Base-by-base conservation (phyloP, 805 yeast species). In the Torulaspora franciscae region DNA sequence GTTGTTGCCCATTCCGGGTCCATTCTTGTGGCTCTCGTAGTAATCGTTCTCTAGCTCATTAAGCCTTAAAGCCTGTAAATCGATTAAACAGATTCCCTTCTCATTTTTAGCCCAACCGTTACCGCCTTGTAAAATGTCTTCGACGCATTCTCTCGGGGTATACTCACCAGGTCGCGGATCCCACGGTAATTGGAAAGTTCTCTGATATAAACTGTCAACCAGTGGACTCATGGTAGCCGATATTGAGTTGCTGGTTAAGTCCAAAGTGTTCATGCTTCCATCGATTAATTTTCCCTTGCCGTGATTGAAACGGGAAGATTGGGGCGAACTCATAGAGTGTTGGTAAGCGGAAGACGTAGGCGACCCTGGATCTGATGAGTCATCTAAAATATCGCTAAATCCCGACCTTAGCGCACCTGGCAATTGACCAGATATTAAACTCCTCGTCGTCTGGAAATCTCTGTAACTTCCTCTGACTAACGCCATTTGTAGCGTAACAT, bases 111-210 rank as follows among this genome's bases (percentile, higher is more conserved):
- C 77, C 82, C 82, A 81, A 2, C 88, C 93, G 41, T 77, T 76
- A 1, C 86, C 85, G 25, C 85, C 84, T 24, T 76, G 73, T 46
- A 86, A 75, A 2, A 90, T 83, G 62, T 87, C 95, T 26, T 80
- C 79, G 8, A 89, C 73, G 50, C 90, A 78, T 46, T 81, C 85
- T 40, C 75, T 74, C 0, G 96, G 91, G 9, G 81, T 70, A 61
- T 72, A 70, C 67, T 85, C 77, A 44, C 75, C 73, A 5, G 76
- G 75, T 36, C 75, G 61, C 24, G 67, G 61, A 49, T 80, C 85
- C 88, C 87, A 81, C 0, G 80, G 72, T 27, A 76, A 62, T 47
- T 80, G 81, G 48, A 80, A 70, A 1, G 81, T 73, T 50, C 71
- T 75, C 45, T 75, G 73, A 51, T 78, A 77, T 6, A 80, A 61